Evolutionary conservation across 768 basidiomycete genomes (phyloP).

Genomic region (Pholiota conissans): DNA sequence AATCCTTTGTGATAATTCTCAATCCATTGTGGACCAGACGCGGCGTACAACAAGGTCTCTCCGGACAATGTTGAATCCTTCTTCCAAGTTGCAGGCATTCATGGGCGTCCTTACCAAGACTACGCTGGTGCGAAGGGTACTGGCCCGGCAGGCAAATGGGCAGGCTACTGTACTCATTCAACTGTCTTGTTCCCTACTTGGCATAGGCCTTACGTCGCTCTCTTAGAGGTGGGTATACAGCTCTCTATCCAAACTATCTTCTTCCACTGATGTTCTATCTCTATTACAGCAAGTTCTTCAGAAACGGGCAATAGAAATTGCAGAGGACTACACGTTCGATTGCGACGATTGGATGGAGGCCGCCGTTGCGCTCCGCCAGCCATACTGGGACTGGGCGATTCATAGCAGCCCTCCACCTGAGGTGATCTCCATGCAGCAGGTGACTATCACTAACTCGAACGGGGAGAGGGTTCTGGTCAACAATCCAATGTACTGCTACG

Average conservation of each 20-base stretch:
- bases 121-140: conserved; percentile 38
- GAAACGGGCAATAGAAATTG: neutral
- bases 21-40: no score
- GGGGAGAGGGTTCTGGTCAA: neutral
- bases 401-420: conserved; percentile 37
- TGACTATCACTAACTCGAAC: neutral
- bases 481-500: neutral
- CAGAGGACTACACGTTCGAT: conserved; percentile 27
- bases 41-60: neutral
- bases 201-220: neutral
- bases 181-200: neutral
- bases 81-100: conserved; percentile 49
- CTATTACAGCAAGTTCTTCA: neutral
- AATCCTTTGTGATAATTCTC: no score
- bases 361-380: conserved; percentile 36
- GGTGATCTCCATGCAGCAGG: conserved; percentile 6
- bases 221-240: neutral
- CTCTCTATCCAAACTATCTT: no score
- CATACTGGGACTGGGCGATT: conserved; percentile 55
- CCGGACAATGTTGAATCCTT: conserved; percentile 27
- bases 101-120: conserved; percentile 42
- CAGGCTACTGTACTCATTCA: neutral
- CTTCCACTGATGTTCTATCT: neutral
- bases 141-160: neutral
- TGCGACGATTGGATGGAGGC: conserved; percentile 29